These are phyloP conservation scores for Lycium ferocissimum DNA, from an alignment of 257 asterid genomes.

Conservation along the genomic window DNA sequence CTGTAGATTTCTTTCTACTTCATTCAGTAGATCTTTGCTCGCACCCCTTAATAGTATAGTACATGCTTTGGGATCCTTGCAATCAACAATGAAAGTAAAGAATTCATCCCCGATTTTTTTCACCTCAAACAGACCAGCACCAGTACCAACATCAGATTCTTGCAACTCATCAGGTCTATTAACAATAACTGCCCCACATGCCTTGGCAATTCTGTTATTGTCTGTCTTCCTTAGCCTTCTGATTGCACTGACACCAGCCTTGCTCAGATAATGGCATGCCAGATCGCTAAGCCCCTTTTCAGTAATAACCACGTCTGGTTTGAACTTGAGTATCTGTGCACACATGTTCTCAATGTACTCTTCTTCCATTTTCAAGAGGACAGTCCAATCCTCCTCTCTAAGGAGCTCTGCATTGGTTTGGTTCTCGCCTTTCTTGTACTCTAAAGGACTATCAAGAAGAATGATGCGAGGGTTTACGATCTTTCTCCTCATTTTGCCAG, in stretches of 20 bases:
- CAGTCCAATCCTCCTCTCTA: slow-evolving; percentile 95
- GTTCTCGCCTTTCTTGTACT: slow-evolving; percentile 98
- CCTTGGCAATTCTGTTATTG: slow-evolving; percentile 94
- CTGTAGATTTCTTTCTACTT: slow-evolving; percentile 98
- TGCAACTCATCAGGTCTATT: slow-evolving; percentile 96
- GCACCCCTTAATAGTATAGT: slow-evolving; percentile 94
- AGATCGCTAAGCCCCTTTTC: slow-evolving; percentile 94
- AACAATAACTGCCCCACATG: slow-evolving; percentile 96
- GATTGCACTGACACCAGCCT: slow-evolving; percentile 96
- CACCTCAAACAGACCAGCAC: slow-evolving; percentile 95
- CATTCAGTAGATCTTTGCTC: slow-evolving; percentile 95
- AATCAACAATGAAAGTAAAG: slow-evolving; percentile 82
- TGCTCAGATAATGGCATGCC: slow-evolving; percentile 90
- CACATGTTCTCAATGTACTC: slow-evolving; percentile 87
- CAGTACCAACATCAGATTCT: slow-evolving; percentile 95
- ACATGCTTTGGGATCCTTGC: slow-evolving; percentile 96
- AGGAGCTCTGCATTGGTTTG: slow-evolving; percentile 94
- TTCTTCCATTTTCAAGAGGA: slow-evolving; percentile 93
- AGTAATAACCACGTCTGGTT: slow-evolving; percentile 87
- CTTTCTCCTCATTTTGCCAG: slow-evolving; percentile 96
- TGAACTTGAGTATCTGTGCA: slow-evolving; percentile 72
- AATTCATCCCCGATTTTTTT: slow-evolving; percentile 94
- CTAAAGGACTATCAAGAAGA: slow-evolving; percentile 91
- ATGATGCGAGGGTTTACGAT: slow-evolving; percentile 86
- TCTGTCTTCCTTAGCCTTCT: slow-evolving; percentile 90